phyloP scores from a whole-genome alignment of 2,329 filamentous ascomycete species.

The Exophiala lecanii-corni region DNA sequence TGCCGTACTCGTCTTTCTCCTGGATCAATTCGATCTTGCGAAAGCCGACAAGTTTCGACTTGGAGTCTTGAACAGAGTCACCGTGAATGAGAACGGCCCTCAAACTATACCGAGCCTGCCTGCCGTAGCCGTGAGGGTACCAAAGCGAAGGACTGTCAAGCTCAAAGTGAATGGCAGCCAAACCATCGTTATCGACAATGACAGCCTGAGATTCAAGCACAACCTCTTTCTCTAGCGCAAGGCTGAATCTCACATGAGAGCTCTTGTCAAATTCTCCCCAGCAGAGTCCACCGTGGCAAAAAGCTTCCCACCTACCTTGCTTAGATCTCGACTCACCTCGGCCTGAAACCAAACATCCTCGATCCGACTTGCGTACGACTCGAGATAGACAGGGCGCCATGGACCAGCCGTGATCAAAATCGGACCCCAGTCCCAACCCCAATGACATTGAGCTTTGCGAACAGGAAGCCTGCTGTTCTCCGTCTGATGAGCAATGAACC shows the following conservation, averaged over 20 bases:
- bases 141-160: conserved; percentile 49
- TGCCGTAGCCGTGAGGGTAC: conserved; percentile 58
- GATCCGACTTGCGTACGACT: conserved; percentile 57
- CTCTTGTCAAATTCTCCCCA: too few species aligned
- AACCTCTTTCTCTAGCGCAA: conserved; percentile 31
- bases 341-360: conserved; percentile 51
- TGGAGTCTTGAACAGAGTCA: conserved; percentile 36
- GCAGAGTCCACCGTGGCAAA: conserved; percentile 35
- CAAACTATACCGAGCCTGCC: conserved; percentile 53
- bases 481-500: conserved; percentile 43
- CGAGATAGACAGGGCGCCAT: conserved; percentile 63
- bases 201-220: conserved; percentile 42
- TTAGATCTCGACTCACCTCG: conserved; percentile 38
- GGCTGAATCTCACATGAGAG: conserved; percentile 28
- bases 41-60: conserved; percentile 48
- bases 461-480: conserved; percentile 39
- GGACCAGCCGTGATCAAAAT: conserved; percentile 58
- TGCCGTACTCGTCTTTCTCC: conserved; percentile 48
- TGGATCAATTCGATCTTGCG: conserved; percentile 45
- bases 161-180: conserved; percentile 32
- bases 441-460: conserved; percentile 64
- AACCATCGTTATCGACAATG: conserved; percentile 34
- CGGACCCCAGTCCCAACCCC: conserved; percentile 69
- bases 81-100: conserved; percentile 39
- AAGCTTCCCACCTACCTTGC: conserved; percentile 35